Conservation (phyloP, 2,329 filamentous ascomycete genomes). For the Fusarium incarnatum region DNA sequence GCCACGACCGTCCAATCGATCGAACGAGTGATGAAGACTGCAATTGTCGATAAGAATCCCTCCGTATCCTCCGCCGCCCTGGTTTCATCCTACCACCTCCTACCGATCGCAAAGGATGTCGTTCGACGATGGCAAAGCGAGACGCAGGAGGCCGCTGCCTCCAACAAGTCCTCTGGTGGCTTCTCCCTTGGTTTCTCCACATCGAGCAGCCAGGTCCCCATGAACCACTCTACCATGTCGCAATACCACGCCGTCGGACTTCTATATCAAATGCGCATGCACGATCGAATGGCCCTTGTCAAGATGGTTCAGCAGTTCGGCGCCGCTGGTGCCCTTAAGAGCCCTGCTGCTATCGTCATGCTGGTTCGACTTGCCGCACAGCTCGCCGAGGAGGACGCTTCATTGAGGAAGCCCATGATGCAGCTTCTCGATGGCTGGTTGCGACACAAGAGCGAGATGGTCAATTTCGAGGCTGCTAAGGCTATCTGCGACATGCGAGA, state of each 20-base stretch:
- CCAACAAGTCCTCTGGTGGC: slow-evolving; percentile 86
- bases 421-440: slow-evolving; percentile 95
- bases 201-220: slow-evolving; percentile 76
- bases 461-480: slow-evolving; percentile 99
- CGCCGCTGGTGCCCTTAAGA: slow-evolving; percentile 91
- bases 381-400: slow-evolving; percentile 90
- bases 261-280: slow-evolving; percentile 96
- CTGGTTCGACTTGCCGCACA: slow-evolving; percentile 92
- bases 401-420: slow-evolving; percentile 95
- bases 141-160: slow-evolving; percentile 94
- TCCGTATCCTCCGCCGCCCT: slow-evolving; percentile 96
- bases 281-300: slow-evolving; percentile 97
- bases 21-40: slow-evolving; percentile 98
- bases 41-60: slow-evolving; percentile 98
- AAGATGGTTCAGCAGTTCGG: slow-evolving; percentile 99
- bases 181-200: slow-evolving; percentile 94
- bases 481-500: slow-evolving; percentile 96
- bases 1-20: slow-evolving; percentile 97
- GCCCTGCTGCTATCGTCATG: slow-evolving; percentile 90
- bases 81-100: slow-evolving; percentile 96
- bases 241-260: slow-evolving; percentile 99
- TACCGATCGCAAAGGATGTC: slow-evolving; percentile 94
- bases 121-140: slow-evolving; percentile 98
- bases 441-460: slow-evolving; percentile 98
- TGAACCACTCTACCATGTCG: slow-evolving; percentile 96